These are phyloP conservation scores for Gaeumannomyces tritici DNA, from an alignment of 2,329 filamentous ascomycete species.

Conservation along the genomic window DNA sequence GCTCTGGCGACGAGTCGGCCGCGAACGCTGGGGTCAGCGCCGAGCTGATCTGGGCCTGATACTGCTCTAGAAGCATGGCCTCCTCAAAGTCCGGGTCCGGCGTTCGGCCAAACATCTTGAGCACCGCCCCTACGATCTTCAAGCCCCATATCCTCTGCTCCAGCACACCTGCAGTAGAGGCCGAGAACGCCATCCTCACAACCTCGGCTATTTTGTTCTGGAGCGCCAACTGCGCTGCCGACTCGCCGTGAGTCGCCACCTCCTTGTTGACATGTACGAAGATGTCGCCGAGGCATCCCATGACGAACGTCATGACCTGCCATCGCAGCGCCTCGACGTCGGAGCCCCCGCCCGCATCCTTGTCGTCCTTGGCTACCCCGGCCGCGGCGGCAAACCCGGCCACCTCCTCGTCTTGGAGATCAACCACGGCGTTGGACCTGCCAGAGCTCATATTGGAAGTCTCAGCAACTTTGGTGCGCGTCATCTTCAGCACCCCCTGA, in stretches of 20 bases:
- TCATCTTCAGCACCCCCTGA: conserved; percentile 83
- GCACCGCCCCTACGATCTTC: conserved; percentile 84
- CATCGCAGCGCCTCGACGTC: conserved; percentile 86
- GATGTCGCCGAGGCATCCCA: conserved; percentile 79
- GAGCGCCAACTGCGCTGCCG: conserved; percentile 65
- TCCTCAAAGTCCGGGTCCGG: conserved; percentile 97
- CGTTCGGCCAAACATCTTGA: conserved; percentile 93
- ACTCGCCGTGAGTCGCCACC: conserved; percentile 67
- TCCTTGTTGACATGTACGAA: conserved; percentile 72
- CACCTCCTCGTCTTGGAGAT: conserved; percentile 91
- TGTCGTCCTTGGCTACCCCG: conserved; percentile 49
- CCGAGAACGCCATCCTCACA: conserved; percentile 93
- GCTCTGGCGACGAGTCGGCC: conserved; percentile 86
- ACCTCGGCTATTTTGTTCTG: conserved; percentile 84
- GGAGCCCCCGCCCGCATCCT: conserved; percentile 32
- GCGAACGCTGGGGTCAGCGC: conserved; percentile 94
- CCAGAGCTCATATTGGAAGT: conserved; percentile 30
- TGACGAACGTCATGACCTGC: conserved; percentile 92
- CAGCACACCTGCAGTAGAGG: conserved; percentile 86
- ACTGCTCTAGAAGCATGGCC: conserved; percentile 91
- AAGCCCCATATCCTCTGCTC: conserved; percentile 84
- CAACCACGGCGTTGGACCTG: conserved; percentile 46
- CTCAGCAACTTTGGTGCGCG: conserved; percentile 55
- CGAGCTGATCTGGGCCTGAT: conserved; percentile 96
- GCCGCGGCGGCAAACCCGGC: conserved; percentile 82